Conservation (phyloP, 2,329 filamentous ascomycete species). For the Gliomastix tumulicola region DNA sequence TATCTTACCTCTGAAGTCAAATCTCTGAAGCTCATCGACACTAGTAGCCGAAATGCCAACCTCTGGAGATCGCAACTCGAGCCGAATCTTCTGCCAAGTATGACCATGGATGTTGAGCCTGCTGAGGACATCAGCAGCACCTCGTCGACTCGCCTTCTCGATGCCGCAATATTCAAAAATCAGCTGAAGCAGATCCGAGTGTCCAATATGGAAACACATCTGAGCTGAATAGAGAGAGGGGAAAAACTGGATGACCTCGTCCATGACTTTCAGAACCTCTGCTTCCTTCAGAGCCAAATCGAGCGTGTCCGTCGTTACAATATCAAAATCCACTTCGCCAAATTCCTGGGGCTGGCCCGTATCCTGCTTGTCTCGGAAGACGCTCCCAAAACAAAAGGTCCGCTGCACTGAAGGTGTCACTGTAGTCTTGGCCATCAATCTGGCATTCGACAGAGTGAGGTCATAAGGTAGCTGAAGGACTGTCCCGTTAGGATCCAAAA, state of each 20-base stretch:
- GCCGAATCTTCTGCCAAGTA: conserved; percentile 77
- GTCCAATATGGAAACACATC: conserved; percentile 88
- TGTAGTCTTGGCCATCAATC: conserved; percentile 68
- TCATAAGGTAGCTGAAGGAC: conserved; percentile 92
- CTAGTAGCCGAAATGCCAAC: conserved; percentile 83
- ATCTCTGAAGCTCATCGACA: conserved; percentile 80
- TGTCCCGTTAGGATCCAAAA: conserved; percentile 80
- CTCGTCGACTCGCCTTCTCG: conserved; percentile 56
- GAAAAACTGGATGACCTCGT: conserved; percentile 80
- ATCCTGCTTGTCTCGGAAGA: conserved; percentile 72
- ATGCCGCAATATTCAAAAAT: conserved; percentile 91
- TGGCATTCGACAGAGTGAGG: conserved; percentile 80
- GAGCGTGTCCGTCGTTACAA: conserved; percentile 74
- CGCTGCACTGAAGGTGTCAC: conserved; percentile 59
- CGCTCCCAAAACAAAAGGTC: conserved; percentile 79
- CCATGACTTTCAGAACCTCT: conserved; percentile 87
- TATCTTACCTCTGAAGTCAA: conserved; percentile 73
- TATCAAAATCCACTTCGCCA: conserved; percentile 93
- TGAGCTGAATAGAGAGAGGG: conserved; percentile 63
- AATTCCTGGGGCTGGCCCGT: conserved; percentile 78
- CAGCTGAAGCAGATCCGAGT: conserved; percentile 76
- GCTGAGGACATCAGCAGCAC: conserved; percentile 77
- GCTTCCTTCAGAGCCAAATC: conserved; percentile 88
- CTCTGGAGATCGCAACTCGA: conserved; percentile 72
- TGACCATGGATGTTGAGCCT: conserved; percentile 77